phyloP scores from a whole-genome alignment of 2,329 filamentous ascomycete genomes.

The Periconia macrospinosa region DNA sequence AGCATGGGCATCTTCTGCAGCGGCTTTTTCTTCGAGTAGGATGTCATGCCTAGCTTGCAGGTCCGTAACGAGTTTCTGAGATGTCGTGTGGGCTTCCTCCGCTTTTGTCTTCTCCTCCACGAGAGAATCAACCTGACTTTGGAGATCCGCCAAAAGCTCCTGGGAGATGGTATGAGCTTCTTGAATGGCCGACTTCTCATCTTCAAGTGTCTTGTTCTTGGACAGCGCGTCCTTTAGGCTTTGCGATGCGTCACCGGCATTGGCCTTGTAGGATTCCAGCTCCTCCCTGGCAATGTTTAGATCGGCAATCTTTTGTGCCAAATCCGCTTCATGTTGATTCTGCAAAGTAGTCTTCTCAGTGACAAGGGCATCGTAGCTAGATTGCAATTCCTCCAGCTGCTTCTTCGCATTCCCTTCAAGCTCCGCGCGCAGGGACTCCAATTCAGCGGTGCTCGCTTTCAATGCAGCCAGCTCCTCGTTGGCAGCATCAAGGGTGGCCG shows the following conservation, averaged over 20 bases:
- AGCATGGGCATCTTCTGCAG: constrained; percentile 19
- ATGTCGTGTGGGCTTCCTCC: constrained; percentile 15
- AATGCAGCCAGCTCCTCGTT: constrained; percentile 21
- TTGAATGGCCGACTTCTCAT: constrained; percentile 24
- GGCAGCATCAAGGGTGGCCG: constrained; percentile 20
- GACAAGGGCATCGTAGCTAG: constrained; percentile 32
- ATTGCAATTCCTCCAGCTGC: constrained; percentile 32
- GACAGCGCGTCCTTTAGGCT: constrained; percentile 24
- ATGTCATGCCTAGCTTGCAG: constrained; percentile 21
- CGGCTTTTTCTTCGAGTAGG: constrained; percentile 18
- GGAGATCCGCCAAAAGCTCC: constrained; percentile 22
- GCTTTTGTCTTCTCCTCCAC: constrained; percentile 19
- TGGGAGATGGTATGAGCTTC: constrained; percentile 26
- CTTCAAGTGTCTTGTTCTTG: constrained; percentile 24
- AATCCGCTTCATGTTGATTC: constrained; percentile 24
- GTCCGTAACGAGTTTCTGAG: constrained; percentile 18
- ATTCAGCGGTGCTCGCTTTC: constrained; percentile 14
- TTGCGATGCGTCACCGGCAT: constrained; percentile 25
- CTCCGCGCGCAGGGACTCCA: not conserved
- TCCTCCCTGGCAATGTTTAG: constrained; percentile 24
- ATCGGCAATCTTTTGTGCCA: constrained; percentile 22
- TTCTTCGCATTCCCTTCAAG: constrained; percentile 35
- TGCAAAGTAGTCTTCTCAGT: constrained; percentile 27
- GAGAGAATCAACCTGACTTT: constrained; percentile 24
- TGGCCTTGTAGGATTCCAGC: constrained; percentile 19